Conservation (phyloP, 1,284 basidiomycete species). For the Apiotrichum montevideense region DNA sequence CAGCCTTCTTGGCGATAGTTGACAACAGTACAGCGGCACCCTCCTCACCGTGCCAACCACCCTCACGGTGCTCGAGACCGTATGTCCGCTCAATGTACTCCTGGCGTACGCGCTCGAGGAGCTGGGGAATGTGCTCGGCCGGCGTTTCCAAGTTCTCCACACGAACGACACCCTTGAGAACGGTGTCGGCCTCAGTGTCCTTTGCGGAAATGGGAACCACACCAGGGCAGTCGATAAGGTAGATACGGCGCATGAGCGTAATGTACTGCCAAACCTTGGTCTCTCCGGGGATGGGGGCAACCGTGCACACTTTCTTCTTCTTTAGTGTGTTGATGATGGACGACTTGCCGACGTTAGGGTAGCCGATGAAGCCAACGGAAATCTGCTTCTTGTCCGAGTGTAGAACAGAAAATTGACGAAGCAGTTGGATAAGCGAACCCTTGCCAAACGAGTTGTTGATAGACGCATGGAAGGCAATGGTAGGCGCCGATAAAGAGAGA, state of each 20-base stretch:
- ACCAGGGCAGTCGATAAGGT: slow-evolving; percentile 98
- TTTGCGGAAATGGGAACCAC: slow-evolving; percentile 89
- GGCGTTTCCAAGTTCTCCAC: slow-evolving; percentile 93
- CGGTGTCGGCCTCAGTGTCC: slow-evolving; percentile 86
- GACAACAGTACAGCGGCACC: slow-evolving; percentile 72
- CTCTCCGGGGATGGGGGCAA: slow-evolving; percentile 96
- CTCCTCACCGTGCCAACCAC: slow-evolving; percentile 53
- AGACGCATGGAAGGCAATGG: slow-evolving; percentile 96
- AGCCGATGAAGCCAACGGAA: slow-evolving; percentile 94
- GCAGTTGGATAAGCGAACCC: slow-evolving; percentile 92
- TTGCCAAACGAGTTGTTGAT: slow-evolving; percentile 99
- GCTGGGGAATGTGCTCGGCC: slow-evolving; percentile 82
- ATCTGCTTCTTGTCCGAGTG: slow-evolving; percentile 99
- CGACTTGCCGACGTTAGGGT: slow-evolving; percentile 97
- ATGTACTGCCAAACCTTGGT: slow-evolving; percentile 99
- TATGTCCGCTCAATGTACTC: slow-evolving; percentile 91
- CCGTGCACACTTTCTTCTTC: slow-evolving; percentile 94
- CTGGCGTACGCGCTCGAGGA: slow-evolving; percentile 85
- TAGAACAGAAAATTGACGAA: slow-evolving; percentile 92
- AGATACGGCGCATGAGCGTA: slow-evolving; percentile 89
- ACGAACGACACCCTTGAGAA: slow-evolving; percentile 94
- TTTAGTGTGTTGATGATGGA: slow-evolving; percentile 98
- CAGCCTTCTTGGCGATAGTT: slow-evolving; percentile 81
- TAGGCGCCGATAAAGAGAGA: slow-evolving; percentile 87
- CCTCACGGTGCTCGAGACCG: slow-evolving; percentile 54